Base-by-base conservation (phyloP, 805 yeast species). In the Ogataea trehalophila region DNA sequence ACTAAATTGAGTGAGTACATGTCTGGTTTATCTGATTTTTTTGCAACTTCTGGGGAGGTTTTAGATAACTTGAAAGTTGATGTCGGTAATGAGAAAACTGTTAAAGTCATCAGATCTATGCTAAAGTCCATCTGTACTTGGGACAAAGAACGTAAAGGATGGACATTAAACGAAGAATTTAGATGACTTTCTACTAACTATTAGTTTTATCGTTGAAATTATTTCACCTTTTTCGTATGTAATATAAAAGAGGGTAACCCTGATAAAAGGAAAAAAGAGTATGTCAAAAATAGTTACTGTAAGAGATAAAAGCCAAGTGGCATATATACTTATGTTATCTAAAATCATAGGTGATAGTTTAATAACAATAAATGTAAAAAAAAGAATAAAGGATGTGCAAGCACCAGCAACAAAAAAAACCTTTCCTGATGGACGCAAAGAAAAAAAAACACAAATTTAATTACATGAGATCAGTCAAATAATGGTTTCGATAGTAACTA, bases 121-220 rank as follows among this genome's bases (percentile, higher is more conserved):
- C 63, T 90, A 44, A 76, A 79, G 41, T 74, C 79, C 37, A 77
- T 87, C 18, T 86, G 94, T 2, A 65, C 58, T 1, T 90, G 95
- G 90, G 79, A 83, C 52, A 65, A 68, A n/a, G 56, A 47, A 1
- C 66, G 63, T 37, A 75, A 76, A 46, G 85, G 83, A 0, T 88
- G 96, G 96, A 61, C 59, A 1, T 66, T 88, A 33, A 80, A 81
- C 53, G 72, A 71, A 2, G 89, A 81, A 50, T 79, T 74, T 52
- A 63, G 65, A 51, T 64, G 45, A 43, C 17, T 23, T 36, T 11
- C 9, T 34, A 13, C n/a, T 20, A n/a, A 15, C 33, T 5, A 6
- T 8, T 4, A 13, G 7, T 14, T 18, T 20, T 36, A 22, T 22
- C 15, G 36, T 33, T 33, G n/a, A 33, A 33, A n/a, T 15, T 8